phyloP scores from a whole-genome alignment of 305 asterid genomes.

The Fraxinus paxiana region DNA sequence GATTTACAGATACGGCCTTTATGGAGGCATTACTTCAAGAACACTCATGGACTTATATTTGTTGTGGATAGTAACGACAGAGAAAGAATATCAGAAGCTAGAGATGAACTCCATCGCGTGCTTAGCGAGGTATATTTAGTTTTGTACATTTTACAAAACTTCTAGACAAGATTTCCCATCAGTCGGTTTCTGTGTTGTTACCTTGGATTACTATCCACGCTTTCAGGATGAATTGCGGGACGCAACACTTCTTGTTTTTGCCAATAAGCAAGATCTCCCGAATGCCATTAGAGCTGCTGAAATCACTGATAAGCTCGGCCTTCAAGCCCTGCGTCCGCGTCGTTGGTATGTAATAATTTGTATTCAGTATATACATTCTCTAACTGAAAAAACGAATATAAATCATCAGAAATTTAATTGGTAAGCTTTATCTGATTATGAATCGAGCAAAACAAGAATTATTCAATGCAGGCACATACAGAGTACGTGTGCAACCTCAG shows the following conservation, averaged over 20 bases:
- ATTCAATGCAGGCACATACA: conserved; percentile 36
- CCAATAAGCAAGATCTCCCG: conserved; percentile 52
- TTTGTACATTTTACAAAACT: background rate
- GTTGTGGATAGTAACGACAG: conserved; percentile 49
- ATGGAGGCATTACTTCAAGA: conserved; percentile 51
- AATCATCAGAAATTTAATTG: background rate
- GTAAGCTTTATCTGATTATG: background rate
- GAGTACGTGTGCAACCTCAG: conserved; percentile 48
- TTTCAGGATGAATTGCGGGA: conserved; percentile 42
- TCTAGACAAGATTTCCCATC: background rate
- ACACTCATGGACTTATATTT: conserved; percentile 47
- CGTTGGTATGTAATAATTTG: conserved; percentile 34
- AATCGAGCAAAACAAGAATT: background rate
- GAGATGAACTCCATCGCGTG: conserved; percentile 47
- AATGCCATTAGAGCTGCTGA: conserved; percentile 44
- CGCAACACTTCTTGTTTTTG: conserved; percentile 43
- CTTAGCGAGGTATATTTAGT: conserved; percentile 30
- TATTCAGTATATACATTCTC: background rate
- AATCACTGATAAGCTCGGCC: conserved; percentile 47
- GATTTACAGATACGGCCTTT: conserved; percentile 37
- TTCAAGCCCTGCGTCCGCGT: conserved; percentile 37
- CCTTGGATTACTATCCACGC: background rate
- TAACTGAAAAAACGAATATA: background rate
- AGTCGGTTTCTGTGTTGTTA: background rate
- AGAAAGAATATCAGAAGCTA: conserved; percentile 45